phyloP scores from a whole-genome alignment of 2,329 filamentous ascomycete species.

The Fusarium brachygibbosum region DNA sequence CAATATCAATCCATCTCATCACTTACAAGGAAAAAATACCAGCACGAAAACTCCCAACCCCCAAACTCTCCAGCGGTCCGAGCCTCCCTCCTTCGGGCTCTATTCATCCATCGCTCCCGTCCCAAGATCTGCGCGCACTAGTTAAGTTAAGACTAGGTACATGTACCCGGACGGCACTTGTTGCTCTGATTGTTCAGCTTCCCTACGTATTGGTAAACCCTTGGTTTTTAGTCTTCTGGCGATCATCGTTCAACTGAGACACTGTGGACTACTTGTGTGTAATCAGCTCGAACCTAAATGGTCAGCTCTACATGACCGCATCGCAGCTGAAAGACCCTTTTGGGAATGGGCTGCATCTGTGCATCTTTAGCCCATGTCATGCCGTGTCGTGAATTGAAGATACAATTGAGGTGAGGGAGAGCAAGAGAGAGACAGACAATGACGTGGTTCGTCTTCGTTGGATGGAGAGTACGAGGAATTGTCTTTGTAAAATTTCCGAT shows the following conservation, averaged over 20 bases:
- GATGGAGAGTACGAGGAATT: background rate
- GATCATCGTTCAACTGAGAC: constrained; percentile 29
- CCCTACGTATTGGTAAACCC: background rate
- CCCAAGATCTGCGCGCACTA: background rate
- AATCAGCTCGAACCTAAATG: constrained; percentile 16
- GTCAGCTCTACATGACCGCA: background rate
- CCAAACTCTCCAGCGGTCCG: constrained; percentile 16
- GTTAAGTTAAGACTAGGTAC: background rate
- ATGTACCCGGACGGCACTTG: constrained; percentile 12
- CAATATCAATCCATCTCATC: background rate
- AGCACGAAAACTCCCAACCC: background rate
- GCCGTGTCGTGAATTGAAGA: background rate
- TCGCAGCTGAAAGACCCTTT: constrained; percentile 39
- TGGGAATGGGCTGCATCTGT: constrained; percentile 24
- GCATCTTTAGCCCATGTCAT: background rate
- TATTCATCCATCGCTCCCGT: constrained; percentile 2
- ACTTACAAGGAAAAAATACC: background rate
- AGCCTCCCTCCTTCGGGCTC: background rate
- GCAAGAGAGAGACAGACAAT: constrained; percentile 10
- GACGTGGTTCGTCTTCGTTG: constrained; percentile 30
- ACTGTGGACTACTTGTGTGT: constrained; percentile 5
- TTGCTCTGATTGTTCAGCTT: background rate
- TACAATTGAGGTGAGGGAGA: constrained; percentile 1
- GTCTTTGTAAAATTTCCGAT: background rate
- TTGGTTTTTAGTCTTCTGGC: background rate